Conservation (phyloP, 2,329 filamentous ascomycete species). For the Aspergillus pseudoterreus region DNA sequence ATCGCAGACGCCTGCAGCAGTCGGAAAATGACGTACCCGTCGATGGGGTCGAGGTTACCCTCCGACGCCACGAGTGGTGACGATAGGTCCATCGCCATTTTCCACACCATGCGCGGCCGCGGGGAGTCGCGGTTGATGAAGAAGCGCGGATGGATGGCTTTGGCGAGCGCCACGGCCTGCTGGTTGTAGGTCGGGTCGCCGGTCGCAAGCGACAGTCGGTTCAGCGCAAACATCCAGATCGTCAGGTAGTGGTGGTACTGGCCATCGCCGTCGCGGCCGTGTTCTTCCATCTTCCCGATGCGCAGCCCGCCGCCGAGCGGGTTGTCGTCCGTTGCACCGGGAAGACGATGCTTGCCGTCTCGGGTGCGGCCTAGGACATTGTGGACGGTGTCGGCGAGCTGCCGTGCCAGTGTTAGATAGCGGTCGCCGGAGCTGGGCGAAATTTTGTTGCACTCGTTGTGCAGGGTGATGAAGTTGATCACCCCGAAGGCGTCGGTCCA, state of each 20-base stretch:
- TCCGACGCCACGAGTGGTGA: slow-evolving; percentile 48
- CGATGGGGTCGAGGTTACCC: slow-evolving; percentile 55
- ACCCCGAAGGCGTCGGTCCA: slow-evolving; percentile 62
- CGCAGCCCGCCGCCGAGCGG: slow-evolving; percentile 55
- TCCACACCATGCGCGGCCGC: slow-evolving; percentile 52
- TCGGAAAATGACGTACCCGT: slow-evolving; percentile 51
- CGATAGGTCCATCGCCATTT: slow-evolving; percentile 50
- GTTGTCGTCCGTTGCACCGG: slow-evolving; percentile 49
- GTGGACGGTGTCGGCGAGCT: slow-evolving; percentile 52
- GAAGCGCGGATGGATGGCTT: slow-evolving; percentile 53
- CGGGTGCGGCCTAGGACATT: slow-evolving; percentile 51
- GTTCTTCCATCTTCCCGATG: slow-evolving; percentile 53
- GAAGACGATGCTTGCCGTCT: slow-evolving; percentile 46
- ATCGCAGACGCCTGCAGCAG: slow-evolving; percentile 45
- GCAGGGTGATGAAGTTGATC: slow-evolving; percentile 56
- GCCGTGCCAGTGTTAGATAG: slow-evolving; percentile 50
- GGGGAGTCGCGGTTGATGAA: slow-evolving; percentile 36
- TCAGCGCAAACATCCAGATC: slow-evolving; percentile 61
- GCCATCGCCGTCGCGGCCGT: slow-evolving; percentile 53
- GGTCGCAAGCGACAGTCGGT: slow-evolving; percentile 49
- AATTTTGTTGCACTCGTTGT: slow-evolving; percentile 15
- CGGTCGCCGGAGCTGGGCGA: slow-evolving; percentile 21
- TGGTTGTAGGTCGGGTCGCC: slow-evolving; percentile 47
- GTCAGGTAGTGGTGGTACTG: slow-evolving; percentile 62
- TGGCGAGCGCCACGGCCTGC: slow-evolving; percentile 51